phyloP scores from a whole-genome alignment of 2,329 filamentous ascomycete species.

The Ascochyta koolunga region DNA sequence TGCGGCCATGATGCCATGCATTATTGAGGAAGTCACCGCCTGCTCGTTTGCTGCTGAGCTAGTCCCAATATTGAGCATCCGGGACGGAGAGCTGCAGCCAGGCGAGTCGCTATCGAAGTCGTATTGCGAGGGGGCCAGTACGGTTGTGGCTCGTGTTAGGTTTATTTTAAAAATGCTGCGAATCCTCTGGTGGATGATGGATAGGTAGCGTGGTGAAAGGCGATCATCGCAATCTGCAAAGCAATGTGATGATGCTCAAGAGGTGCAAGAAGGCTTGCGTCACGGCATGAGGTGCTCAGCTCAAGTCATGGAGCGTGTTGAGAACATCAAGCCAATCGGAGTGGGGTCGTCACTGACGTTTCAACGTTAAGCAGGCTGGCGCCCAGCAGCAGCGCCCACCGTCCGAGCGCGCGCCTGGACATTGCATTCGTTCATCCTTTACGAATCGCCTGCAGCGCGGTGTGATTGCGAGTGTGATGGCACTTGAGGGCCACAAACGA shows the following conservation, averaged over 20 bases:
- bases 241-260: not conserved
- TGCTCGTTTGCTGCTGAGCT: conserved; percentile 3
- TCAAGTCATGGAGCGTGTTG: conserved; percentile 1
- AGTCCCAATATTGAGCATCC: conserved; percentile 9
- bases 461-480: conserved; percentile 30
- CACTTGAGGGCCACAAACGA: conserved; percentile 5
- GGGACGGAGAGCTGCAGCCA: conserved; percentile 14
- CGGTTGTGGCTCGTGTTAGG: conserved; percentile 10
- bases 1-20: conserved; percentile 11
- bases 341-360: conserved; percentile 23
- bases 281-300: not conserved
- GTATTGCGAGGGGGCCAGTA: conserved; percentile 12
- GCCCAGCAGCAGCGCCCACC: conserved; percentile 21
- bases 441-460: conserved; percentile 20
- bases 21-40: conserved; percentile 16
- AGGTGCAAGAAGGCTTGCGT: conserved; percentile 1
- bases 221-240: conserved; percentile 10
- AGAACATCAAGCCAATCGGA: not conserved
- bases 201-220: conserved; percentile 11
- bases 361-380: conserved; percentile 17
- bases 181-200: conserved; percentile 2
- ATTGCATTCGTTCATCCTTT: conserved; percentile 18
- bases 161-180: conserved; percentile 19
- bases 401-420: conserved; percentile 32
- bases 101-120: conserved; percentile 11